Conservation (phyloP, 2,329 filamentous ascomycete species). For the Aspergillus hiratsukae region DNA sequence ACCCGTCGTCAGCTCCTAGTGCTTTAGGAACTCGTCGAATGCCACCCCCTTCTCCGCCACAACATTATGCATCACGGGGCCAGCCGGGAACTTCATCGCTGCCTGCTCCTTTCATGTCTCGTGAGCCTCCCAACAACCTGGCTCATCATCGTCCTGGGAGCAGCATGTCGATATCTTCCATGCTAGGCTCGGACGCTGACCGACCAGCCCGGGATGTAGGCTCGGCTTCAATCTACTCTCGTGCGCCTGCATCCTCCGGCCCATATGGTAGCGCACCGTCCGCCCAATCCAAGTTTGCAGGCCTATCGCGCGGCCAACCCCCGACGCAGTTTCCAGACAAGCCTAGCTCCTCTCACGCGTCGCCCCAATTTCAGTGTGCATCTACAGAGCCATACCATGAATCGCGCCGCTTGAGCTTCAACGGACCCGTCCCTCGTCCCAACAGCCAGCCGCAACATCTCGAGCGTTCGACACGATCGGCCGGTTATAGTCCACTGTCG, state of each 20-base stretch:
- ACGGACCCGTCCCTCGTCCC: slow-evolving; percentile 39
- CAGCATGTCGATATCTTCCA: slow-evolving; percentile 71
- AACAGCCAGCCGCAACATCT: slow-evolving; percentile 40
- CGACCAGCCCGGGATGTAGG: slow-evolving; percentile 44
- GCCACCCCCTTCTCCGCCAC: slow-evolving; percentile 50
- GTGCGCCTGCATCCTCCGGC: slow-evolving; percentile 35
- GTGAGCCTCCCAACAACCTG: slow-evolving; percentile 53
- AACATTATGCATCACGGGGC: slow-evolving; percentile 41
- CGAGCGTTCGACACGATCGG: slow-evolving; percentile 27
- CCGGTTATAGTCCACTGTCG: slow-evolving; percentile 34
- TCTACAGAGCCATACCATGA: slow-evolving; percentile 33
- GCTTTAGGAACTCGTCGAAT: slow-evolving; percentile 42
- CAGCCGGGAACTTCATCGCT: slow-evolving; percentile 37
- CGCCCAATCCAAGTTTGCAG: slow-evolving; percentile 30
- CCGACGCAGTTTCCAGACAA: slow-evolving; percentile 35
- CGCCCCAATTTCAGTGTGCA: slow-evolving; percentile 30
- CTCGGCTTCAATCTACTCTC: slow-evolving; percentile 45
- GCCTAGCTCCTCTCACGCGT: slow-evolving; percentile 29
- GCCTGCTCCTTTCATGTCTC: slow-evolving; percentile 40
- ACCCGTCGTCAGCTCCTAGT: slow-evolving; percentile 28
- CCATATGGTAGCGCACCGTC: slow-evolving; percentile 30
- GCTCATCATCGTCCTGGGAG: slow-evolving; percentile 55
- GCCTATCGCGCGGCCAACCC: slow-evolving; percentile 25
- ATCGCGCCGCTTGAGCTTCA: slow-evolving; percentile 41
- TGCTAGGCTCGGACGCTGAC: slow-evolving; percentile 56